Evolutionary conservation across 192 early-diverging fungal genomes (phyloP), one percentile per base, ranked within the genome.

Genomic region (Backusella tuberculispora): DNA sequence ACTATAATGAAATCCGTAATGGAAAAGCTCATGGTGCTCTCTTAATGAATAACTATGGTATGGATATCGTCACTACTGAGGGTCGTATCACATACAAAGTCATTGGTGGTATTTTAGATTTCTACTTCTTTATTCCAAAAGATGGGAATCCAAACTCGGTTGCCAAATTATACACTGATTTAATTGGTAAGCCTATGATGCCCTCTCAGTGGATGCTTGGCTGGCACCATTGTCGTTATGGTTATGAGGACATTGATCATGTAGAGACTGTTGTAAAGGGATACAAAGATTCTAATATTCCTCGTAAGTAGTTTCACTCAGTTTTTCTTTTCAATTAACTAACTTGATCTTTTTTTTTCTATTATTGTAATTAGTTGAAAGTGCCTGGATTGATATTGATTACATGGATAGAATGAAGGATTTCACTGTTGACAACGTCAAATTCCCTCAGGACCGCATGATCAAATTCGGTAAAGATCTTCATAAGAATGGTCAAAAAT

Each of bases 361-460:
- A 40, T 41, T 69, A 15, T 75, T 13, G 4, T 12, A 0, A 40
- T 9, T 42, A 72, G 71, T 72, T 37, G 63, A 74, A 37, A 60
- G 60, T 45, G 63, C 44, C 24, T 92, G 90, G 90, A 89, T 87
- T 9, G 90, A 92, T 71, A 87, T 92, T 47, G 91, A 92, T 72
- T 93, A 92, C 67, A 93, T 93, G 92, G 88, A 91, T 42, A 19
- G 41, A 8, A 83, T 75, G 34, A 87, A 86, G 67, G 85, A 86
- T 47, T 93, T 93, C 50, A 85, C 92, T 0, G 90, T 85, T 45
- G 86, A 90, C 50, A 78, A 82, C 0, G 70, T 74, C 7, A 82
- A 82, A 26, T 93, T 88, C 71, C 90, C 92, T 1, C 70, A 84
- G 9, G 47, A 74, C 3, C 81, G 87, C 43, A 81, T 91, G 66